These are phyloP conservation scores for Pyrenophora teres DNA, from an alignment of 2,329 filamentous ascomycete species.

Conservation along the genomic window DNA sequence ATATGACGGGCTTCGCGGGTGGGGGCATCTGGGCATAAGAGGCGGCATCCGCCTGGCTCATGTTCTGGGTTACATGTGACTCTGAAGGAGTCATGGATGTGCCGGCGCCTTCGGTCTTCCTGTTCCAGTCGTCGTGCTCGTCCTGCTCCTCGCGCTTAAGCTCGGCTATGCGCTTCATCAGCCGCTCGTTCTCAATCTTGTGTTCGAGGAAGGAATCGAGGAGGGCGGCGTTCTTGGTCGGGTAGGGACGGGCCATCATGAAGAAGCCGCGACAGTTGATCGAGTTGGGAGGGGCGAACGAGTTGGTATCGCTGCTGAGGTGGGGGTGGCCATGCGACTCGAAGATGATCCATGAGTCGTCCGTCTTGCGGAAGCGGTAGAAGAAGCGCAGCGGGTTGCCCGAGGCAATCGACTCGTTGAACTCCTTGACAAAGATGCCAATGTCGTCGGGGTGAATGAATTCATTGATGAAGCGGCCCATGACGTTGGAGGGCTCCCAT, in stretches of 20 bases:
- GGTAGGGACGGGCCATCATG: conserved; percentile 89
- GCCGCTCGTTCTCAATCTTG: conserved; percentile 91
- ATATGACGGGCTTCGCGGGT: conserved; percentile 64
- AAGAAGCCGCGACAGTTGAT: conserved; percentile 85
- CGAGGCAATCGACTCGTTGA: conserved; percentile 85
- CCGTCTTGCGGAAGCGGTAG: conserved; percentile 78
- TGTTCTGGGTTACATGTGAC: conserved; percentile 47
- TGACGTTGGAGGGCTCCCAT: conserved; percentile 70
- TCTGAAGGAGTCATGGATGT: conserved; percentile 51
- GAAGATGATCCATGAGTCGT: conserved; percentile 77
- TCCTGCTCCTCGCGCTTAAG: conserved; percentile 84
- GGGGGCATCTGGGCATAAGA: conserved; percentile 65
- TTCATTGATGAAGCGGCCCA: conserved; percentile 77
- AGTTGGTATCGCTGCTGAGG: conserved; percentile 70
- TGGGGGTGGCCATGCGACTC: conserved; percentile 94
- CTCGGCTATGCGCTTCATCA: conserved; percentile 82
- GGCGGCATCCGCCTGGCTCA: conserved; percentile 39
- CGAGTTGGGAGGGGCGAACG: conserved; percentile 64
- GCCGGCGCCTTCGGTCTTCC: conserved; percentile 56
- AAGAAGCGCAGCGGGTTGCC: conserved; percentile 82
- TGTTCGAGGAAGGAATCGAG: conserved; percentile 94
- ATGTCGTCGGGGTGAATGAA: conserved; percentile 86
- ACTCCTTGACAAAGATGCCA: conserved; percentile 79
- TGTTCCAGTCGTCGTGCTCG: conserved; percentile 69
- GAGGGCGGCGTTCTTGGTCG: conserved; percentile 81